Conservation (phyloP, 192 early-diverging fungal species). For the Dispira parvispora region DNA sequence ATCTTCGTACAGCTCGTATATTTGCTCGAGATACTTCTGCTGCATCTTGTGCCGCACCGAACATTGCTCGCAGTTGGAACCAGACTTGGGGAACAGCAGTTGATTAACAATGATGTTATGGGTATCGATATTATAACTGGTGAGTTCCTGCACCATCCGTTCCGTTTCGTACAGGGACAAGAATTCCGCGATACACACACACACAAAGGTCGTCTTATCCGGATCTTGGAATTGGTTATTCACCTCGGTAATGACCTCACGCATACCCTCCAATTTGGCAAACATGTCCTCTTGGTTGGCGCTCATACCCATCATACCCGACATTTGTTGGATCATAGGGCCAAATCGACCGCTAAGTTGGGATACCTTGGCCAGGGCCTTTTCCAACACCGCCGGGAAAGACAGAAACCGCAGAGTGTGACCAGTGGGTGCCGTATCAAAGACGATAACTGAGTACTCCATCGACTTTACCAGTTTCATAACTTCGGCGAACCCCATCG, state of each 20-base stretch:
- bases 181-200: slow-evolving; percentile 99
- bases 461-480: slow-evolving; percentile 99
- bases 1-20: slow-evolving; percentile 97
- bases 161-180: slow-evolving; percentile 99
- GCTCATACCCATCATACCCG: slow-evolving; percentile 69
- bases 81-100: slow-evolving; percentile 82
- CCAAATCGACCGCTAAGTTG: slow-evolving; percentile 86
- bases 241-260: slow-evolving; percentile 90
- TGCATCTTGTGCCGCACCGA: slow-evolving; percentile 94
- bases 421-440: slow-evolving; percentile 98
- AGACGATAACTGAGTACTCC: slow-evolving; percentile 97
- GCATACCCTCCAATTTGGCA: slow-evolving; percentile 89
- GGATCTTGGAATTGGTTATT: slow-evolving; percentile 99
- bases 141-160: slow-evolving; percentile 98
- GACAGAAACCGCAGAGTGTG: slow-evolving; percentile 98
- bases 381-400: slow-evolving; percentile 94
- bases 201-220: slow-evolving; percentile 97
- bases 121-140: slow-evolving; percentile 91
- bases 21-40: slow-evolving; percentile 96
- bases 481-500: slow-evolving; percentile 99
- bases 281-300: slow-evolving; percentile 89
- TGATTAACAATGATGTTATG: slow-evolving; percentile 99
- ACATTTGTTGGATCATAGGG: slow-evolving; percentile 85
- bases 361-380: slow-evolving; percentile 90
- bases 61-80: slow-evolving; percentile 76